Percentiles rank a stretch among this genome's conserved stretches.
These are phyloP conservation scores for Hymenoscyphus fructigenus DNA, from an alignment of 2,329 filamentous ascomycete species.

Conservation along the genomic window DNA sequence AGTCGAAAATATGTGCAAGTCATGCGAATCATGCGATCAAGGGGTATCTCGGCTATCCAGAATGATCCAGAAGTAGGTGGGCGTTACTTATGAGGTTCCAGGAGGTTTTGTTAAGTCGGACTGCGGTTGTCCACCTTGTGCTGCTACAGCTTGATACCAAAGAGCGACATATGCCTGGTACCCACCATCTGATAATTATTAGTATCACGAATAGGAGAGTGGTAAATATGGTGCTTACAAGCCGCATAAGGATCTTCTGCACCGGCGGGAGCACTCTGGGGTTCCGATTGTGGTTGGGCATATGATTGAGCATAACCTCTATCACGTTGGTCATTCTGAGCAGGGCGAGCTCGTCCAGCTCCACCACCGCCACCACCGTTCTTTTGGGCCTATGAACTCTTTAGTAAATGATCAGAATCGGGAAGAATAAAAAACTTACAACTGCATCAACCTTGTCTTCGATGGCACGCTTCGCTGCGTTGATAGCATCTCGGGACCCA, in stretches of 20 bases:
- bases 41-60: constrained; percentile 30
- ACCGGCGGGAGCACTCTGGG: constrained; percentile 46
- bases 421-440: constrained; percentile 50
- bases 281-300: constrained; percentile 43
- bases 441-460: constrained; percentile 91
- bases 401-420: neutral
- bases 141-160: constrained; percentile 72
- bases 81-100: constrained; percentile 38
- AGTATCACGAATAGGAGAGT: constrained; percentile 8
- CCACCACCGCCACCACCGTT: constrained; percentile 46
- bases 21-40: constrained; percentile 37
- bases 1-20: constrained; percentile 32
- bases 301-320: constrained; percentile 47
- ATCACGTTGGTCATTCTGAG: constrained; percentile 55
- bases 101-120: constrained; percentile 42
- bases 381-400: constrained; percentile 49
- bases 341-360: constrained; percentile 41
- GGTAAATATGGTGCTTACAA: constrained; percentile 50
- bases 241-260: constrained; percentile 70
- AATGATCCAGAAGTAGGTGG: constrained; percentile 18
- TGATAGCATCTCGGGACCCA: constrained; percentile 74
- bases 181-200: constrained; percentile 60
- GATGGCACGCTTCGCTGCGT: constrained; percentile 78
- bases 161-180: constrained; percentile 78
- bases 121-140: constrained; percentile 40